Conservation (phyloP, 164 flowering plant genomes). For the Stephania yunnanensis region DNA sequence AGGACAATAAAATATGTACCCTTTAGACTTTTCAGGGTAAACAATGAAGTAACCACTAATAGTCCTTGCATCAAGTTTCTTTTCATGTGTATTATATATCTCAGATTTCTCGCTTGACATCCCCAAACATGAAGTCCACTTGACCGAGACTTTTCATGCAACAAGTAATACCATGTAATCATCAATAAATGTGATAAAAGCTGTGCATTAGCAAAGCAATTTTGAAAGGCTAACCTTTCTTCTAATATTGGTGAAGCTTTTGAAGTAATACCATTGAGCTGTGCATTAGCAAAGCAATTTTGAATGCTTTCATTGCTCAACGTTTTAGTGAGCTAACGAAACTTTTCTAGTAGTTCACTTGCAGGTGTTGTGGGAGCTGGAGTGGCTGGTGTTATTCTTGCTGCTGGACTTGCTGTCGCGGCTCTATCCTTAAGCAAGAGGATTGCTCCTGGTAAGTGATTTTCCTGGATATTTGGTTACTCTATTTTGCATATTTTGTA, state of each 20-base stretch:
- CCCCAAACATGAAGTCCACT: too few species aligned
- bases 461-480: not conserved
- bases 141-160: too few species aligned
- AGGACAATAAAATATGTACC: too few species aligned
- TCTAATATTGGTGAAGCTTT: not conserved
- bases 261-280: too few species aligned
- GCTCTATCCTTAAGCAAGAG: slow-evolving; percentile 54
- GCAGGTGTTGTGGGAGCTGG: slow-evolving; percentile 75
- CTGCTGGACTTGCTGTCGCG: slow-evolving; percentile 63
- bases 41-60: too few species aligned
- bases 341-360: slow-evolving; percentile 46
- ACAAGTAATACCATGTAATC: too few species aligned
- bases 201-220: not conserved
- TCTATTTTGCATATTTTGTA: not conserved
- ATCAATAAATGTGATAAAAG: too few species aligned
- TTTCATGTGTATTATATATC: too few species aligned
- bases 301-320: slow-evolving; percentile 4
- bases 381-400: slow-evolving; percentile 60
- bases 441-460: slow-evolving; percentile 48
- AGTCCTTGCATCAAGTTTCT: too few species aligned
- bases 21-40: too few species aligned
- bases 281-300: too few species aligned
- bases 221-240: not conserved
- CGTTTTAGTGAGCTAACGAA: slow-evolving; percentile 39
- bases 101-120: too few species aligned